These are phyloP conservation scores for Cutaneotrichosporon cyanovorans DNA, from an alignment of 1,284 basidiomycete genomes.

Conservation along the genomic window DNA sequence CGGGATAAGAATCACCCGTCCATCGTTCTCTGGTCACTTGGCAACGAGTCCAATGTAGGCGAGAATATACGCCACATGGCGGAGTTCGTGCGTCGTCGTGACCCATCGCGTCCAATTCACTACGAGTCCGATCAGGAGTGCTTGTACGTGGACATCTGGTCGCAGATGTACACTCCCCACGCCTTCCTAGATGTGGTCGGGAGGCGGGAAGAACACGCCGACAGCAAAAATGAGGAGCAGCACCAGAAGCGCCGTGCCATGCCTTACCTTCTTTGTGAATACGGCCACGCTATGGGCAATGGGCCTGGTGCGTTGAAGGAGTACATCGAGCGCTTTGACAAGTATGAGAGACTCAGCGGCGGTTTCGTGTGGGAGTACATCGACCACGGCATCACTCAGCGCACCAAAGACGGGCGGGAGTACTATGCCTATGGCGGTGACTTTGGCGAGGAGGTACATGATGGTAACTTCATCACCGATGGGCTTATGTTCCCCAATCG, in stretches of 20 bases:
- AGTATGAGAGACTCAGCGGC: slow-evolving; percentile 19
- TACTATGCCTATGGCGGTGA: slow-evolving; percentile 25
- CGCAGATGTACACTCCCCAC: slow-evolving; percentile 20
- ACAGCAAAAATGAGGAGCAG: slow-evolving; percentile 5
- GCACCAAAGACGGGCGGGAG: slow-evolving; percentile 6
- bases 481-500: slow-evolving; percentile 25
- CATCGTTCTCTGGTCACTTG: slow-evolving; percentile 25
- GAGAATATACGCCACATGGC: slow-evolving; percentile 24
- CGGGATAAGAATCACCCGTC: slow-evolving; percentile 29
- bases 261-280: slow-evolving; percentile 24
- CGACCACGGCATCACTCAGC: slow-evolving; percentile 20
- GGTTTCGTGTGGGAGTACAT: slow-evolving; percentile 31
- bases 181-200: slow-evolving; percentile 17
- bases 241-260: slow-evolving; percentile 6
- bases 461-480: slow-evolving; percentile 22
- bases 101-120: slow-evolving; percentile 20
- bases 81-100: slow-evolving; percentile 14
- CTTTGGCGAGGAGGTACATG: slow-evolving; percentile 24
- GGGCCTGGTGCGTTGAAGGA: slow-evolving; percentile 22
- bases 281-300: slow-evolving; percentile 27
- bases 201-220: slow-evolving; percentile 2
- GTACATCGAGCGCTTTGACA: slow-evolving; percentile 22
- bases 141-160: slow-evolving; percentile 22
- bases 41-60: slow-evolving; percentile 24
- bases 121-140: slow-evolving; percentile 21